Evolutionary conservation across 2,329 filamentous ascomycete genomes (phyloP).

Genomic region (Coniochaeta hoffmannii): DNA sequence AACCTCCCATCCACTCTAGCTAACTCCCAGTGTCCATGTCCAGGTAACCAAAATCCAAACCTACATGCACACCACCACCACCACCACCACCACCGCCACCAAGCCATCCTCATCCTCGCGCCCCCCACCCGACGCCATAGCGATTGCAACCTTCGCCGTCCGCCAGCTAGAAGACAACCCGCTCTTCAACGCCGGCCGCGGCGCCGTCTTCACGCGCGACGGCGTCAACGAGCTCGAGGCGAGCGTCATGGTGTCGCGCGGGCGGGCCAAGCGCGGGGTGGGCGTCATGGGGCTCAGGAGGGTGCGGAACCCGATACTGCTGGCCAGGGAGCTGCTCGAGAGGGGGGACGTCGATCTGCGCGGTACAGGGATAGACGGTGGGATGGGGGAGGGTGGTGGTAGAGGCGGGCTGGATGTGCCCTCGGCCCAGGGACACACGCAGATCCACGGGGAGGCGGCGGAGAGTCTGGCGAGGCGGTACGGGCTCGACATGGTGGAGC

Average conservation of each 20-base stretch:
- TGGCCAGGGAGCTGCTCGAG: conserved; percentile 65
- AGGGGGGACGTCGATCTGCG: conserved; percentile 53
- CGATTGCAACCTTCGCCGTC: conserved; percentile 70
- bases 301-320: conserved; percentile 72
- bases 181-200: conserved; percentile 77
- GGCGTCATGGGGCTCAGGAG: conserved; percentile 66
- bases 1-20: background rate
- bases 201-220: conserved; percentile 78
- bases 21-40: too few species aligned
- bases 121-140: conserved; percentile 56
- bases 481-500: conserved; percentile 62
- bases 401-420: conserved; percentile 31
- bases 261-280: conserved; percentile 66
- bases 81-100: background rate
- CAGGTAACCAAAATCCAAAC: conserved; percentile 36
- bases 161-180: conserved; percentile 68
- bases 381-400: conserved; percentile 17
- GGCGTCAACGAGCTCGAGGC: conserved; percentile 83
- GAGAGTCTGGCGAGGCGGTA: conserved; percentile 62
- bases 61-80: conserved; percentile 34
- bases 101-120: background rate
- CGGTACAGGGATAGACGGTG: conserved; percentile 11
- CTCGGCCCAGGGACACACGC: conserved; percentile 60
- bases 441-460: conserved; percentile 59
- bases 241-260: conserved; percentile 74